Conservation (phyloP, 192 early-diverging fungal genomes). For the Umbelopsis isabellina region DNA sequence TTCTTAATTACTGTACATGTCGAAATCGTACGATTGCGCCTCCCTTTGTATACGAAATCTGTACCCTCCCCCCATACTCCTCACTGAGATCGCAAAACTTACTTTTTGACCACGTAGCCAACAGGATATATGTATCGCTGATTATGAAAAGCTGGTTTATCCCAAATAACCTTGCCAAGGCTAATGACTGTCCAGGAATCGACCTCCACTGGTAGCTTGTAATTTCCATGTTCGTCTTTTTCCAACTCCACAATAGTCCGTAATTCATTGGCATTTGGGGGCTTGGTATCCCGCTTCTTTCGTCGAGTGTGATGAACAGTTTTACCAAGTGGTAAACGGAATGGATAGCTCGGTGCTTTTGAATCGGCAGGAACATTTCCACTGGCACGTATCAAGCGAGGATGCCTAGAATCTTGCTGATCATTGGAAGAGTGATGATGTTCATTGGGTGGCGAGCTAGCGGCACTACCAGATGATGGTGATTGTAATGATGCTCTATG, state of each 20-base stretch:
- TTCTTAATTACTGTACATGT: too few species aligned
- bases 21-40: too few species aligned
- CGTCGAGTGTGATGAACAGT: constrained; percentile 27
- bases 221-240: constrained; percentile 64
- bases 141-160: constrained; percentile 80
- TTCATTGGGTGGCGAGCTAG: background rate
- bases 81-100: constrained; percentile 3
- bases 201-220: constrained; percentile 75
- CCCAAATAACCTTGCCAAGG: constrained; percentile 75
- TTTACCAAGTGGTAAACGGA: constrained; percentile 9
- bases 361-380: background rate
- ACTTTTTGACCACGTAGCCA: constrained; percentile 74
- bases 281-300: constrained; percentile 43
- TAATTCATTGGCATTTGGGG: constrained; percentile 39
- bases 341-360: background rate
- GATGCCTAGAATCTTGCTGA: background rate
- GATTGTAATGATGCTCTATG: background rate
- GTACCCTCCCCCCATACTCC: too few species aligned
- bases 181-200: constrained; percentile 74
- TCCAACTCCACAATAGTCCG: constrained; percentile 42
- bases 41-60: too few species aligned
- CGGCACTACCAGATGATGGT: background rate
- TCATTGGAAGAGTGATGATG: background rate
- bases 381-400: constrained; percentile 13
- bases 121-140: constrained; percentile 94